Evolutionary conservation across 768 basidiomycete species (phyloP).

Genomic region (Cantharellus anzutake): DNA sequence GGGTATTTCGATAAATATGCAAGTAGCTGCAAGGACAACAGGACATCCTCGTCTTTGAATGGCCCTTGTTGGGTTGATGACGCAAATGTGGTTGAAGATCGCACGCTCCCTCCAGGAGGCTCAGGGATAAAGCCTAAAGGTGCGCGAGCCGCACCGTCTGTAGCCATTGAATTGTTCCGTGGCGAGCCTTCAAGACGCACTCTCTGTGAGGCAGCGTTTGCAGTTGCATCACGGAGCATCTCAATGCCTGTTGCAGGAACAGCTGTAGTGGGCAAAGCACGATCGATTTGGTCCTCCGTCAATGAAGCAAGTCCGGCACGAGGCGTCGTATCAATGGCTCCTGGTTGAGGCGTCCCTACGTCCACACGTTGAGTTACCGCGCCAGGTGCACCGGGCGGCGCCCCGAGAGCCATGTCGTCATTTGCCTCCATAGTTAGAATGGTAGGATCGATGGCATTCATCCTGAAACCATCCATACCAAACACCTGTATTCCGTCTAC

Average conservation of each 20-base stretch:
- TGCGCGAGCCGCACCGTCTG: slow-evolving; percentile 1
- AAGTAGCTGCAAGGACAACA: slow-evolving; percentile 76
- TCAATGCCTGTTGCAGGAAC: not conserved
- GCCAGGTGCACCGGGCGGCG: slow-evolving; percentile 80
- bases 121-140: not conserved
- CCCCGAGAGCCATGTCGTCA: slow-evolving; percentile 79
- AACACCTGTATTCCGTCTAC: slow-evolving; percentile 15
- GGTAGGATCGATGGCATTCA: slow-evolving; percentile 33
- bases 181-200: not conserved
- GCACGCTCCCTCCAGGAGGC: not conserved
- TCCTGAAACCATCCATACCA: slow-evolving; percentile 24
- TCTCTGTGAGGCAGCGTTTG: not conserved
- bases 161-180: not conserved
- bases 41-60: slow-evolving; percentile 87
- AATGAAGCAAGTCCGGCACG: not conserved
- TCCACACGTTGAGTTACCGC: slow-evolving; percentile 19
- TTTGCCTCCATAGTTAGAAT: slow-evolving; percentile 63
- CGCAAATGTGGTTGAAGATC: slow-evolving; percentile 13
- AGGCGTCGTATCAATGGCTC: not conserved
- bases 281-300: not conserved
- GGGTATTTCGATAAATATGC: slow-evolving; percentile 97
- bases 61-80: slow-evolving; percentile 25
- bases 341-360: not conserved
- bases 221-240: not conserved
- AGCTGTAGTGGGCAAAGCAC: not conserved